phyloP scores from a whole-genome alignment of 2,329 filamentous ascomycete genomes.

The Leptographium flavum region DNA sequence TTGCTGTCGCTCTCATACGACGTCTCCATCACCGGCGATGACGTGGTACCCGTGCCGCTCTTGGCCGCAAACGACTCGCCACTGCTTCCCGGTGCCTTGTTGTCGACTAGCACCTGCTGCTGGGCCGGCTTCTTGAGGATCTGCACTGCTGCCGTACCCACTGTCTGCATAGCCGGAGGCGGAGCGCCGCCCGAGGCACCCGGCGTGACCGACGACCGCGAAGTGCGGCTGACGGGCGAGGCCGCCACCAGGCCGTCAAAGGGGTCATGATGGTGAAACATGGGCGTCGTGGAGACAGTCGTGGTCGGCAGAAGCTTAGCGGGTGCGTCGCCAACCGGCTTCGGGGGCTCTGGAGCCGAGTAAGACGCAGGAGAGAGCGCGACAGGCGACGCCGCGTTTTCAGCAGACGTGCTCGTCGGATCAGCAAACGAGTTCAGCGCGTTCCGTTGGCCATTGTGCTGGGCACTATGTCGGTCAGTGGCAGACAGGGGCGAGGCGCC shows the following conservation, averaged over 20 bases:
- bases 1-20: constrained; percentile 3
- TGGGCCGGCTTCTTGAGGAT: constrained; percentile 36
- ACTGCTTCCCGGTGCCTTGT: constrained; percentile 17
- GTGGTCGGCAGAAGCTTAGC: constrained; percentile 12
- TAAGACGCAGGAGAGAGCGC: not conserved
- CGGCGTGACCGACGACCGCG: constrained; percentile 23
- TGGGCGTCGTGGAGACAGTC: constrained; percentile 13
- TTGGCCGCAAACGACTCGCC: constrained; percentile 25
- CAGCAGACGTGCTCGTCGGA: not conserved
- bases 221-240: constrained; percentile 28
- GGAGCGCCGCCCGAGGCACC: constrained; percentile 14
- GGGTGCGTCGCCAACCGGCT: not conserved
- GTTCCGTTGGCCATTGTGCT: constrained; percentile 12
- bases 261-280: constrained; percentile 23
- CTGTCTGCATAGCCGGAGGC: constrained; percentile 14
- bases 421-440: not conserved
- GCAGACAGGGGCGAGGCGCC: constrained; percentile 31
- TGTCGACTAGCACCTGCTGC: constrained; percentile 26
- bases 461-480: constrained; percentile 17
- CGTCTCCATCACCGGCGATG: not conserved
- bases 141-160: constrained; percentile 24
- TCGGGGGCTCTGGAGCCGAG: not conserved
- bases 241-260: constrained; percentile 25
- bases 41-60: not conserved
- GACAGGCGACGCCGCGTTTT: not conserved